Base-by-base conservation (phyloP, 1,284 basidiomycete species). In the Pseudozyma thailandica region DNA sequence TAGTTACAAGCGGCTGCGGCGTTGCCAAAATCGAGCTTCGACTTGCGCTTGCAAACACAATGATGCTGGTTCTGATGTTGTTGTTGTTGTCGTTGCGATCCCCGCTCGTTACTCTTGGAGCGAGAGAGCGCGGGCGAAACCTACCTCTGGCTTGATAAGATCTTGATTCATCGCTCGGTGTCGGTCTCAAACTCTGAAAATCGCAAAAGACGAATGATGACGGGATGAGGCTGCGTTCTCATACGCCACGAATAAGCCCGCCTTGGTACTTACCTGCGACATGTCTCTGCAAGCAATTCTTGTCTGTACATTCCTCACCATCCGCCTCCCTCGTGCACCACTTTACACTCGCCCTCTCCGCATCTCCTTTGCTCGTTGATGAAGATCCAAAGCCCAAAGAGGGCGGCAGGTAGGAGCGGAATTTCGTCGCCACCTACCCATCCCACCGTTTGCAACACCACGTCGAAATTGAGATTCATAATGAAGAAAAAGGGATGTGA, bases 261-360 rank as follows among this genome's bases (percentile, higher is more conserved):
- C 18, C 23, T 41, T 23, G 15, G 8, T 6, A 44, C 63, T 56
- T 44, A 66, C 63, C 63, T 48, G n/a, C 25, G 1, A 42, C 52
- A 25, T 66, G 63, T 1, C 56, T 48, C 37, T 66, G 63, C 21
- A 44, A 27, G 33, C 63, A 66, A 9, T 37, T 23, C 0, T 18
- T 9, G 35, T 60, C 56, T 18, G 33, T 21, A 23, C 63, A 66
- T 1, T 52, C 33, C 10, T 37, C 37, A 12, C 63, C 63, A 26
- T 56, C 56, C n/a, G 63, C 63, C 21, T 66, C 57, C 25, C 57
- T 51, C 3, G 63, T 42, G 52, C 63, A 66, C 63, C 63, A 66
- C 15, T 59, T 56, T 15, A 66, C 45, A 23, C 51, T 50, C 33
- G 39, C 33, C 45, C 63, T 48, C 31, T 55, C 56, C 8, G 18